phyloP scores from a whole-genome alignment of 2,329 filamentous ascomycete genomes.

The Paraphoma chrysanthemicola region DNA sequence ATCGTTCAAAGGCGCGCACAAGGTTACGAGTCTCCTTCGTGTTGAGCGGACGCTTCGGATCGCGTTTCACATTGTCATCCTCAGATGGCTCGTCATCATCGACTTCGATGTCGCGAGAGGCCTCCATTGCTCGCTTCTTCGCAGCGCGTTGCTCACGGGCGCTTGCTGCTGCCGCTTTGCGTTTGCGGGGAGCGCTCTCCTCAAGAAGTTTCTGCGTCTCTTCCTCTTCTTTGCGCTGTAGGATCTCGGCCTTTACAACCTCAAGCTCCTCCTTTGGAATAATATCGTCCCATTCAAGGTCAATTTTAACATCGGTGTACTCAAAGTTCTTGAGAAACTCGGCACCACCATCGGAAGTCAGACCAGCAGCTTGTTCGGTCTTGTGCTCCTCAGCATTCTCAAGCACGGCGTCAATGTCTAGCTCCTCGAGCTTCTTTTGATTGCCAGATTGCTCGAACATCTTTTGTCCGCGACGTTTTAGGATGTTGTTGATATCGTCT shows the following conservation, averaged over 20 bases:
- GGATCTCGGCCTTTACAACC: constrained; percentile 86
- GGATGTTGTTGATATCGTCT: constrained; percentile 93
- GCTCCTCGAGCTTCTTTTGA: constrained; percentile 93
- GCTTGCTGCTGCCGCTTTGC: constrained; percentile 68
- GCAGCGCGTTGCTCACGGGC: constrained; percentile 70
- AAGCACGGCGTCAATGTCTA: constrained; percentile 96
- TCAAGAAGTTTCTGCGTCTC: constrained; percentile 84
- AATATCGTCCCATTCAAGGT: constrained; percentile 97
- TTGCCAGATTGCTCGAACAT: constrained; percentile 99
- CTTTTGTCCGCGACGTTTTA: constrained; percentile 97
- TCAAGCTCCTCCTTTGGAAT: constrained; percentile 94
- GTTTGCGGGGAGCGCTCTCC: constrained; percentile 80
- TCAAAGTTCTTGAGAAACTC: constrained; percentile 91
- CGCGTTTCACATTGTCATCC: constrained; percentile 63
- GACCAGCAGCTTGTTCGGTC: constrained; percentile 92
- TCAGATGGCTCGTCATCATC: constrained; percentile 60
- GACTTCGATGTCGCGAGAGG: constrained; percentile 68
- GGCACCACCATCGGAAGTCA: constrained; percentile 94
- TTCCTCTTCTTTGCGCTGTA: constrained; percentile 80
- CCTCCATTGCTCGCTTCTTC: constrained; percentile 73
- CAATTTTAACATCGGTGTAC: constrained; percentile 95
- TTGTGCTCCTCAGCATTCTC: constrained; percentile 97
- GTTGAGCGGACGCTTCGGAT: constrained; percentile 87
- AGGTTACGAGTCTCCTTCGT: constrained; percentile 95
- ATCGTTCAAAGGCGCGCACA: constrained; percentile 88